phyloP scores from a whole-genome alignment of 2,329 filamentous ascomycete genomes.

The Phialophora tarda region DNA sequence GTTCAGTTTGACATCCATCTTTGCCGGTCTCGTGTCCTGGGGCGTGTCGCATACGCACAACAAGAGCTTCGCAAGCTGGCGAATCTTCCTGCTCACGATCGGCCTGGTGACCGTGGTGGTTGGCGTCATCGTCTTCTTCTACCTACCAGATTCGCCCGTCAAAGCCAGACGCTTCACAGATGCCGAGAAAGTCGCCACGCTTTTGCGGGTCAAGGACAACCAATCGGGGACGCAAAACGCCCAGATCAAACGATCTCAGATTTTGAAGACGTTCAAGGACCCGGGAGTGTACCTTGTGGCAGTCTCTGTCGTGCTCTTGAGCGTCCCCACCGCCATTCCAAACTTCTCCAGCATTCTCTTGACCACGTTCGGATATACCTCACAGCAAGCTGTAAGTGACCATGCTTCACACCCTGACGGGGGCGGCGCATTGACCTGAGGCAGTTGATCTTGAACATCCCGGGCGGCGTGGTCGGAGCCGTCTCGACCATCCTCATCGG shows the following conservation, averaged over 20 bases:
- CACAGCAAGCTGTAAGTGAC: constrained; percentile 45
- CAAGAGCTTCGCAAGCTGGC: constrained; percentile 39
- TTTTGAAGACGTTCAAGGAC: constrained; percentile 53
- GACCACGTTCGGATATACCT: constrained; percentile 52
- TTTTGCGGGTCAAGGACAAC: constrained; percentile 54
- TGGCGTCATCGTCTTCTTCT: constrained; percentile 47
- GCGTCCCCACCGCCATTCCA: constrained; percentile 42
- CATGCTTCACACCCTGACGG: neutral
- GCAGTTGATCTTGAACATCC: constrained; percentile 52
- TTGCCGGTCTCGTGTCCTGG: constrained; percentile 51
- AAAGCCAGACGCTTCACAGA: constrained; percentile 47
- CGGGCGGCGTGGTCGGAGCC: constrained; percentile 52
- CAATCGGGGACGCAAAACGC: constrained; percentile 60
- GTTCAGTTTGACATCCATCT: constrained; percentile 44
- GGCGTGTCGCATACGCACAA: constrained; percentile 39
- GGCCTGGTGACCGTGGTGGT: constrained; percentile 51
- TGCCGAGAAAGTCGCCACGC: constrained; percentile 47
- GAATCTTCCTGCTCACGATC: constrained; percentile 54
- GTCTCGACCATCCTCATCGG: constrained; percentile 50
- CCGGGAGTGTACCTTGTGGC: constrained; percentile 58
- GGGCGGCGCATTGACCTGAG: neutral
- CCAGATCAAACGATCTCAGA: constrained; percentile 55
- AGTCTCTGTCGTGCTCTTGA: constrained; percentile 29
- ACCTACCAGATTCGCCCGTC: constrained; percentile 52
- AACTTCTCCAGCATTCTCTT: constrained; percentile 54